Evolutionary conservation across 2,329 filamentous ascomycete genomes (phyloP).

Genomic region (Xylaria polymorpha): DNA sequence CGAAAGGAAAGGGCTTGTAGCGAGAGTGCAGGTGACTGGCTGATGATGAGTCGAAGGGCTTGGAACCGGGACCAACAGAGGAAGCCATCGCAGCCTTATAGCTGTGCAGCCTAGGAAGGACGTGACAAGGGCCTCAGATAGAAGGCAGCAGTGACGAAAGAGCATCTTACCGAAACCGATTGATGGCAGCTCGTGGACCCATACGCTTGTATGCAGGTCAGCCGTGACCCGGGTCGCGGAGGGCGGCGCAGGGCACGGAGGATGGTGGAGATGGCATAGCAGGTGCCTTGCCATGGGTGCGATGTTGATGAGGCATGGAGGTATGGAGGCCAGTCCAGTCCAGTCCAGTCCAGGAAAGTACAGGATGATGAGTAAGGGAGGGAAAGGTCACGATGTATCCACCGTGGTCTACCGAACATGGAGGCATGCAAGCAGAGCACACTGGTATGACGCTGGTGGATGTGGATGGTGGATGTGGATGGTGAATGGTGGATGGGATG

Average conservation of each 20-base stretch:
- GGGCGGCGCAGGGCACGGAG: slow-evolving; percentile 39
- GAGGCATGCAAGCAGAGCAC: neutral
- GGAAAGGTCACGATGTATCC: slow-evolving; percentile 8
- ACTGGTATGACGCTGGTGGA: neutral
- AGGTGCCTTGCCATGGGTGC: slow-evolving; percentile 39
- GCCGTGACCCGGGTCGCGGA: slow-evolving; percentile 36
- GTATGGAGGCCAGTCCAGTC: neutral
- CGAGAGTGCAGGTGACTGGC: slow-evolving; percentile 45
- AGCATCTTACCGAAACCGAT: slow-evolving; percentile 47
- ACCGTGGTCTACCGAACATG: slow-evolving; percentile 9
- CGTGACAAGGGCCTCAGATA: slow-evolving; percentile 41
- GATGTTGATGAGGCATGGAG: slow-evolving; percentile 13
- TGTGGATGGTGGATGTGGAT: no score
- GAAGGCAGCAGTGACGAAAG: slow-evolving; percentile 45
- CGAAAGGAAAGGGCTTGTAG: slow-evolving; percentile 45
- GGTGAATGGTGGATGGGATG: neutral
- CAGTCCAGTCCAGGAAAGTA: neutral
- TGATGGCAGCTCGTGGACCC: slow-evolving; percentile 36
- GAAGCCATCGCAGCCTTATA: slow-evolving; percentile 69
- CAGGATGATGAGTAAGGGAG: slow-evolving; percentile 6
- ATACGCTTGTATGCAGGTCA: slow-evolving; percentile 40
- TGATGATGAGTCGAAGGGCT: slow-evolving; percentile 47
- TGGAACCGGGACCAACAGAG: slow-evolving; percentile 42
- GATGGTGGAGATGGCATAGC: slow-evolving; percentile 24
- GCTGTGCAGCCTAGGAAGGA: slow-evolving; percentile 54